These are phyloP conservation scores for Ogataea trehaloabstinens DNA, from an alignment of 805 yeast genomes.

Conservation along the genomic window DNA sequence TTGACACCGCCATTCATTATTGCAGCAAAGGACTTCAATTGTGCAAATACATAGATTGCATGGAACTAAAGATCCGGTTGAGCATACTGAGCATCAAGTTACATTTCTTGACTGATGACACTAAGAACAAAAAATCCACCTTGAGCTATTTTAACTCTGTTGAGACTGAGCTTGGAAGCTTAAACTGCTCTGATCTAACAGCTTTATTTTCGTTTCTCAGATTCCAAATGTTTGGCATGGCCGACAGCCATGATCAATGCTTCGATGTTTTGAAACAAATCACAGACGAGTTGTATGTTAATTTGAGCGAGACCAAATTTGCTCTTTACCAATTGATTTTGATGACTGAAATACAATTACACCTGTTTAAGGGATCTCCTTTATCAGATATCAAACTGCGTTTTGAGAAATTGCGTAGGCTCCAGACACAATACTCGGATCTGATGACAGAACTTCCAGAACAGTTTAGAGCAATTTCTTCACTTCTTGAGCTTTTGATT, in stretches of 20 bases:
- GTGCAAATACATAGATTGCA: conserved; percentile 21
- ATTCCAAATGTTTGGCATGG: conserved; percentile 30
- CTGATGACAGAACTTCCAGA: conserved; percentile 16
- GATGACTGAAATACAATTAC: conserved; percentile 31
- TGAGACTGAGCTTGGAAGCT: conserved; percentile 18
- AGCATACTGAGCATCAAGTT: conserved; percentile 37
- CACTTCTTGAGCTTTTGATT: conserved; percentile 26
- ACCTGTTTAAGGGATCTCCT: conserved; percentile 31
- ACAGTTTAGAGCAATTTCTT: conserved; percentile 35
- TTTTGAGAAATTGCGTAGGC: conserved; percentile 18
- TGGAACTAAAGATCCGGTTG: conserved; percentile 32
- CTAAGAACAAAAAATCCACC: conserved; percentile 21
- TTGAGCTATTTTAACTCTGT: conserved; percentile 33
- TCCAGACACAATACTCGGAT: conserved; percentile 3
- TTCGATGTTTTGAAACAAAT: conserved; percentile 15
- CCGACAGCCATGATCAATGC: conserved; percentile 28
- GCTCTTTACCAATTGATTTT: conserved; percentile 24
- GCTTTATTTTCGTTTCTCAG: conserved; percentile 34
- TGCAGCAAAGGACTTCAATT: conserved; percentile 29
- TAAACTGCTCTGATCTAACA: conserved; percentile 18
- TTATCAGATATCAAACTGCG: conserved; percentile 20
- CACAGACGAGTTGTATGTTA: conserved; percentile 7
- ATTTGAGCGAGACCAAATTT: conserved; percentile 10
- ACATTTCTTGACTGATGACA: conserved; percentile 26
- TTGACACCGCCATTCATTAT: conserved; percentile 40